A percentile compares a stretch with the other conserved stretches of the same genome.
phyloP scores from a whole-genome alignment of 2,329 filamentous ascomycete genomes.

The Colletotrichum gigasporum region DNA sequence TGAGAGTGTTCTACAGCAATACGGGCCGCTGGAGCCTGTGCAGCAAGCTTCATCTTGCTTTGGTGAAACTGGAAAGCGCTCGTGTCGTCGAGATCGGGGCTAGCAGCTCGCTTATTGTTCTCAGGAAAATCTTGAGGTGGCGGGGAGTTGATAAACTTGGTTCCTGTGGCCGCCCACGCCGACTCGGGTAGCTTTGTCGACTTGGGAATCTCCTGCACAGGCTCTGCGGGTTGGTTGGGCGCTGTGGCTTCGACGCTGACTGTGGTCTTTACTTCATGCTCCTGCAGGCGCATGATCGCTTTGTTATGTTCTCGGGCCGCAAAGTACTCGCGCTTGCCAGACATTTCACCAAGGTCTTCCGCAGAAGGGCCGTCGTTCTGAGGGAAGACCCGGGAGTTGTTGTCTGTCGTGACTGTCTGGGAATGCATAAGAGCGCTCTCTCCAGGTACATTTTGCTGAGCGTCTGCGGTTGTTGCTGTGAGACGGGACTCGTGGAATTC shows the following conservation, averaged over 20 bases:
- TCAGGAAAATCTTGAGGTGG: neutral
- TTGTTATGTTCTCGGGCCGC: conserved; percentile 50
- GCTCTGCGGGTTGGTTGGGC: neutral
- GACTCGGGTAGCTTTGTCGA: conserved; percentile 17
- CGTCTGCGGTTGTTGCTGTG: too few species aligned
- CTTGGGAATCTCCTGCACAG: neutral
- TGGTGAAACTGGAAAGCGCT: conserved; percentile 31
- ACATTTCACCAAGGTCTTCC: conserved; percentile 44
- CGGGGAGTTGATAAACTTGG: conserved; percentile 26
- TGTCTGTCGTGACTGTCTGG: neutral
- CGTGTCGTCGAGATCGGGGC: conserved; percentile 31
- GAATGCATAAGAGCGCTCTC: too few species aligned
- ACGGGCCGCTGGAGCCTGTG: neutral
- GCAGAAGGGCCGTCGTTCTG: conserved; percentile 29
- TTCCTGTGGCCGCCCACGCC: conserved; percentile 20
- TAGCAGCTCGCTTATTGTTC: neutral
- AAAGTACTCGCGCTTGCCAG: conserved; percentile 51
- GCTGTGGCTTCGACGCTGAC: neutral
- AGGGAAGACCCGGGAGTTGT: neutral
- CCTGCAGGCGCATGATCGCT: neutral
- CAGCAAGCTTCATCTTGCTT: conserved; percentile 19
- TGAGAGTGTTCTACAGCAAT: too few species aligned
- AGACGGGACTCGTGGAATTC: too few species aligned
- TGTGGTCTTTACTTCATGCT: neutral
- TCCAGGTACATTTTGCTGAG: too few species aligned